phyloP scores from a whole-genome alignment of 2,329 filamentous ascomycete species.

The Aspergillus floridensis region DNA sequence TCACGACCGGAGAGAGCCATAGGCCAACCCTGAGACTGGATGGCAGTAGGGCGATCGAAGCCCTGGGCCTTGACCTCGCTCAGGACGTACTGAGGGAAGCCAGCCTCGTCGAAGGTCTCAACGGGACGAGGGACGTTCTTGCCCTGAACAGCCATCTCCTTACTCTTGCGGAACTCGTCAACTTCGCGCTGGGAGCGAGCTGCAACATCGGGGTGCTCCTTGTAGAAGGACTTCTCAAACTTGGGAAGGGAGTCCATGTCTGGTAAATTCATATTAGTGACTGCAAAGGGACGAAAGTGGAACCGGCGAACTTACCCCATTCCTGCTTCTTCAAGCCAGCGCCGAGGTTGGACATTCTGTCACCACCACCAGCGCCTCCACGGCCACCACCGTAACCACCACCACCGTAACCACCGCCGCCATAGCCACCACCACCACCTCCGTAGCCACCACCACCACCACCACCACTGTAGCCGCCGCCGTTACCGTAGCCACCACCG shows the following conservation, averaged over 20 bases:
- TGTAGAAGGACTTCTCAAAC: constrained; percentile 99
- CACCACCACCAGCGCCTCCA: constrained; percentile 68
- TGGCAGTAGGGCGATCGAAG: constrained; percentile 88
- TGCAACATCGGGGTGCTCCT: constrained; percentile 80
- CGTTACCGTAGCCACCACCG: constrained; percentile 49
- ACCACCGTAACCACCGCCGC: constrained; percentile 31
- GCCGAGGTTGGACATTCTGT: constrained; percentile 91
- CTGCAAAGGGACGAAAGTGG: constrained; percentile 6
- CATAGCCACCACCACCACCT: constrained; percentile 22
- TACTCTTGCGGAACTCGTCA: constrained; percentile 79
- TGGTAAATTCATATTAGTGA: constrained; percentile 41
- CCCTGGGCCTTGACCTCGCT: constrained; percentile 98
- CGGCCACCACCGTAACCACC: constrained; percentile 39
- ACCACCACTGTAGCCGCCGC: constrained; percentile 43
- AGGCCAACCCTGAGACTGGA: constrained; percentile 98
- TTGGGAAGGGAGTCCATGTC: constrained; percentile 79
- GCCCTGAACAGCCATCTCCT: constrained; percentile 81
- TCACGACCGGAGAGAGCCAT: constrained; percentile 98
- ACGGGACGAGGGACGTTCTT: constrained; percentile 85
- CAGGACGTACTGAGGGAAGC: constrained; percentile 95
- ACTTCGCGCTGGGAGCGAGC: constrained; percentile 75
- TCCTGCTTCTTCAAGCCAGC: constrained; percentile 80
- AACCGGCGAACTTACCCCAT: constrained; percentile 66
- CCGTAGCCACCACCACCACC: constrained; percentile 40
- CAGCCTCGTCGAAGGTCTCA: constrained; percentile 95